Percentiles rank a stretch among this genome's conserved stretches.
phyloP scores from a whole-genome alignment of 1,284 basidiomycete species.

The Trichosporon ovoides region DNA sequence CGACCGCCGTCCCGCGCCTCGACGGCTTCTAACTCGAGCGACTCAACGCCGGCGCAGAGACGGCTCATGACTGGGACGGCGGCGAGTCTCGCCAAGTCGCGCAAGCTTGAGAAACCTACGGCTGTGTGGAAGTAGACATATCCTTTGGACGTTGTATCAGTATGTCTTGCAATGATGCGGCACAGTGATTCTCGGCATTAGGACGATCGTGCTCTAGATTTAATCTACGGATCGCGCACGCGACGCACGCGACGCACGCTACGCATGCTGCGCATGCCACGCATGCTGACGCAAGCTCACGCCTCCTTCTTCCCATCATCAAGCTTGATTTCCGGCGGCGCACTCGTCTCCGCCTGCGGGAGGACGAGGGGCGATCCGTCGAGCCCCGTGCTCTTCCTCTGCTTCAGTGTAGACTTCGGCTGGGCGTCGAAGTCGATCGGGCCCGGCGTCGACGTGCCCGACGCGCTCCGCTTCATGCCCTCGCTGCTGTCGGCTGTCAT shows the following conservation, averaged over 20 bases:
- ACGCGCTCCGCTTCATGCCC: background rate
- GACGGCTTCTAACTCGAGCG: background rate
- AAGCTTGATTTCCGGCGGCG: slow-evolving; percentile 5
- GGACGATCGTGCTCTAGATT: no score
- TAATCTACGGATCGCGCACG: no score
- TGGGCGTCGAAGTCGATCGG: background rate
- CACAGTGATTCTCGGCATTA: no score
- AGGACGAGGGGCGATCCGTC: slow-evolving; percentile 37
- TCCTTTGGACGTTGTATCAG: no score
- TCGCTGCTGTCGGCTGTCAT: background rate
- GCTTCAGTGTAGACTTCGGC: background rate
- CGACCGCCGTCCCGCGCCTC: background rate
- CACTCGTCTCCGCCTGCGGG: slow-evolving; percentile 24
- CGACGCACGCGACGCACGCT: no score
- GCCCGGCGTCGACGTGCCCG: background rate
- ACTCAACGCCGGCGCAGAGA: no score
- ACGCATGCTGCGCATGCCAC: no score
- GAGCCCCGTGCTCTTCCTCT: slow-evolving; percentile 19
- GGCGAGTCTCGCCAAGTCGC: slow-evolving; percentile 1
- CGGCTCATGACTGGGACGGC: slow-evolving; percentile 10
- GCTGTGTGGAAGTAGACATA: no score
- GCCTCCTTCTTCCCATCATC: slow-evolving; percentile 2
- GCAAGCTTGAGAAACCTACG: background rate
- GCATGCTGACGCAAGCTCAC: no score
- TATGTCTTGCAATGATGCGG: no score